A percentile compares a stretch with the other conserved stretches of the same genome.
phyloP scores from a whole-genome alignment of 305 asterid genomes.

The Lippia alba region DNA sequence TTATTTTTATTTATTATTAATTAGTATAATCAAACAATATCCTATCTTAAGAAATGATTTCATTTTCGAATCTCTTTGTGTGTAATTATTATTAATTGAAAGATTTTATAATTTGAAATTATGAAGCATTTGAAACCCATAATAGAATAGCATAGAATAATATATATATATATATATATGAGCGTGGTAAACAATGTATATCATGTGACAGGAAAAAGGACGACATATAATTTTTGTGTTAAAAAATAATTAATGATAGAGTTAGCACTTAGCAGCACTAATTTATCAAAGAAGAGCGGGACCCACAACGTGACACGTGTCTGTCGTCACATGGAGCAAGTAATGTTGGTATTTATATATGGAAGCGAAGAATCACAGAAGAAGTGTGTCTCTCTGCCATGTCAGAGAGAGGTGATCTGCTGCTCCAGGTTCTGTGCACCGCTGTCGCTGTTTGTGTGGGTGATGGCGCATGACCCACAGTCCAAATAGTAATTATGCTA shows the following conservation, averaged over 20 bases:
- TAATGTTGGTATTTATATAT: conserved; percentile 17
- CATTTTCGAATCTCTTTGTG: no score
- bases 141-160: background rate
- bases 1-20: no score
- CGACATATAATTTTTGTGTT: conserved; percentile 18
- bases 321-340: conserved; percentile 16
- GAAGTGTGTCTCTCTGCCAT: conserved; percentile 19
- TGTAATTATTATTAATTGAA: no score
- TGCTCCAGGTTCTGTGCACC: conserved; percentile 28
- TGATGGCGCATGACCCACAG: background rate
- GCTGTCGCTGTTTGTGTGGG: background rate
- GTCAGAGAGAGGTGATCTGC: conserved; percentile 29
- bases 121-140: no score
- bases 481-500: background rate
- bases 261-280: background rate
- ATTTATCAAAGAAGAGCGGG: background rate
- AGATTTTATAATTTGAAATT: no score
- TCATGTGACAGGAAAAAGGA: conserved; percentile 23
- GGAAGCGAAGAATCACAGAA: background rate
- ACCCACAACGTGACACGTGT: conserved; percentile 33
- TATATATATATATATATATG: background rate
- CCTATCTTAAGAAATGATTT: no score
- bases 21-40: no score
- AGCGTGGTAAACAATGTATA: background rate
- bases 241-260: conserved; percentile 1